Base-by-base conservation (phyloP, 1,139 yeast species). In the Williopsis jadinii region DNA sequence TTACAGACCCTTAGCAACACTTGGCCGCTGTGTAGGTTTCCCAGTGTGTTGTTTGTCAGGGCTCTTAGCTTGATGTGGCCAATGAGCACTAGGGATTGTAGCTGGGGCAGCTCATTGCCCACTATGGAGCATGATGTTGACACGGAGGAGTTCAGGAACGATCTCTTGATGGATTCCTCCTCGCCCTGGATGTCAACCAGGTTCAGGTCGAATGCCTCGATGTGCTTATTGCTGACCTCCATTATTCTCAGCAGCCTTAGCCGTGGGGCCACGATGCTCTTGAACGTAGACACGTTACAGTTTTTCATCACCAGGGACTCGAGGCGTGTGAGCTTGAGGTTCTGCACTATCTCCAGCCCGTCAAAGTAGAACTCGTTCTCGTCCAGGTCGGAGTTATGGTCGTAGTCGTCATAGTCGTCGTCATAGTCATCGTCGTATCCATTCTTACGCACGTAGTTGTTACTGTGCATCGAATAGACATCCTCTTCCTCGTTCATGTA, bases 361-460 rank as follows among this genome's bases (percentile, higher is more conserved):
- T 53, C 56, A 32, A 53, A 53, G 36, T 42, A 53, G 35, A 50
- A 53, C 38, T 52, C 57, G 39, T 53, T 50, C 39, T 52, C 56
- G 37, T 53, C 56, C 29, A 52, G 34, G 28, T 53, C 57, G 4
- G 54, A 51, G 37, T 50, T 51, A 27, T 50, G 49, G 28, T 51
- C 57, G 37, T 45, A 52, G 12, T 52, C 56, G 24, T 50, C 55
- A 36, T 42, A 47, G 32, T 46, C 48, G 9, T 48, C 52, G 11
- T 42, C 47, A 13, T 36, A 41, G 26, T 51, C 55, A 37, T 42
- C 46, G 34, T 46, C 48, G 9, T 48, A 51, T 11, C 41, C 47
- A 13, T 34, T 40, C 8, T 28, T 5, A 4, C 34, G 41, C 9
- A 48, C 35, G 30, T 46, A 47, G 35, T 51, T 47, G 36, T 51